These are phyloP conservation scores for Pseudozyma pruni DNA, from an alignment of 1,284 basidiomycete species.

Conservation along the genomic window DNA sequence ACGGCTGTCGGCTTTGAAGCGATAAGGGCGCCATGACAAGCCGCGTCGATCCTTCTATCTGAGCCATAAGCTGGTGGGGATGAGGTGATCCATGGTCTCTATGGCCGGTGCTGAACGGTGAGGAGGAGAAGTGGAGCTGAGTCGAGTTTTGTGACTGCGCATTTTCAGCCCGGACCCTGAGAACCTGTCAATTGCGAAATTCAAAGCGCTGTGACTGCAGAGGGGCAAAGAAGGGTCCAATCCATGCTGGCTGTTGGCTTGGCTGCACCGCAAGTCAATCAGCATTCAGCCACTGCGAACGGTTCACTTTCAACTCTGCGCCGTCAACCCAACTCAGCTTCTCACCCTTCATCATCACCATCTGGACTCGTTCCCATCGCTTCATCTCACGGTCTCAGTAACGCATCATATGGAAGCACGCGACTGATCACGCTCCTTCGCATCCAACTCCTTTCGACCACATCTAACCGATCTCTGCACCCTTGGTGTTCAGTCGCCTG, in stretches of 20 bases:
- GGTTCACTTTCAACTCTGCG: conserved; percentile 6
- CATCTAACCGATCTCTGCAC: neutral
- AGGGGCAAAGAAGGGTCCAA: conserved; percentile 16
- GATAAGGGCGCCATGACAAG: neutral
- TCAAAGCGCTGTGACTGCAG: neutral
- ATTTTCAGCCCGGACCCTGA: conserved; percentile 10
- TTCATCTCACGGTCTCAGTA: too few species aligned
- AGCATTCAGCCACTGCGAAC: conserved; percentile 3
- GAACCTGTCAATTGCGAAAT: conserved; percentile 1
- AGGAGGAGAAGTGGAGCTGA: conserved; percentile 13
- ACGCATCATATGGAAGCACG: too few species aligned
- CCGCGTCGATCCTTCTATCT: conserved; percentile 2
- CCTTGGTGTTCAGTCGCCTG: neutral
- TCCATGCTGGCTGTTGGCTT: too few species aligned
- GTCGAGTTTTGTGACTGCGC: conserved; percentile 5
- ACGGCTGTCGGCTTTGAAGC: neutral
- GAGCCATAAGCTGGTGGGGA: neutral
- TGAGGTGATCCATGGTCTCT: neutral
- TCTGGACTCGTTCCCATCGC: conserved; percentile 1
- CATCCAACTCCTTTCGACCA: too few species aligned
- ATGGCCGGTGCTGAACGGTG: neutral
- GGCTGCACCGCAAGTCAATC: neutral
- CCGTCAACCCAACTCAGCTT: neutral
- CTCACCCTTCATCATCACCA: neutral
- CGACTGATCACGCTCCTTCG: too few species aligned